Base-by-base conservation (phyloP, 768 basidiomycete genomes). In the Boletus pseudopeckii region DNA sequence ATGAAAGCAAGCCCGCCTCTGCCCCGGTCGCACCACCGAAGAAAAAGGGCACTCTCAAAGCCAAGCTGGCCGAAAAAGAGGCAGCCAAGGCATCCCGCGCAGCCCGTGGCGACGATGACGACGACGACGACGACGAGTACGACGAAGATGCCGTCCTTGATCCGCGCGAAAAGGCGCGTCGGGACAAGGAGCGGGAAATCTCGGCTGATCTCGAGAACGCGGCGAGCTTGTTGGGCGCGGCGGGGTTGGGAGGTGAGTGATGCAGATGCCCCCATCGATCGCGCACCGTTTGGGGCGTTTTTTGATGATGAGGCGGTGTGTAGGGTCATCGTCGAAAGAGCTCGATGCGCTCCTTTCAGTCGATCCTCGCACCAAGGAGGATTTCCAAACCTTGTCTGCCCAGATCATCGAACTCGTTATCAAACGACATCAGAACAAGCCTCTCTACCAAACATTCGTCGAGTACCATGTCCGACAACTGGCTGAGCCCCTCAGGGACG, bases 21-120 rank as follows among this genome's bases (percentile, higher is more conserved):
- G 65, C 75, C 5, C 60, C 81, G 0, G 80, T 77, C 43, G 84
- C 85, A 17, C 85, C 90, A 4, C 83, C 86, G 2, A 92, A 90
- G 77, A 96, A 97, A 75, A 97, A 94, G 74, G 92, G 91, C 49
- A 90, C 88, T 1, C 71, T 98, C 60, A 97, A 97, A 71, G 83
- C 84, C 18, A 96, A 95, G 70, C 74, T 98, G 3, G 93, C 93
- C 0, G 92, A 95, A 71, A 97, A 93, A 72, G 94, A 93, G 64
- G 88, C 85, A 0, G 77, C 77, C 54, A 90, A 86, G 56, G 84
- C 84, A 3, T 76, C 79, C 1, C 72, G 68, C 48, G 72, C 69
- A 22, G 76, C 74, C 7, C 72, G 66, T 7, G 77, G 64, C 2
- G 49, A 64, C 5, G 77, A 46, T 2, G 77, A 74, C 7, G 22